A percentile compares a stretch with the other conserved stretches of the same genome.
These are phyloP conservation scores for Podila epicladia DNA, from an alignment of 192 early-diverging fungal species.

Conservation along the genomic window DNA sequence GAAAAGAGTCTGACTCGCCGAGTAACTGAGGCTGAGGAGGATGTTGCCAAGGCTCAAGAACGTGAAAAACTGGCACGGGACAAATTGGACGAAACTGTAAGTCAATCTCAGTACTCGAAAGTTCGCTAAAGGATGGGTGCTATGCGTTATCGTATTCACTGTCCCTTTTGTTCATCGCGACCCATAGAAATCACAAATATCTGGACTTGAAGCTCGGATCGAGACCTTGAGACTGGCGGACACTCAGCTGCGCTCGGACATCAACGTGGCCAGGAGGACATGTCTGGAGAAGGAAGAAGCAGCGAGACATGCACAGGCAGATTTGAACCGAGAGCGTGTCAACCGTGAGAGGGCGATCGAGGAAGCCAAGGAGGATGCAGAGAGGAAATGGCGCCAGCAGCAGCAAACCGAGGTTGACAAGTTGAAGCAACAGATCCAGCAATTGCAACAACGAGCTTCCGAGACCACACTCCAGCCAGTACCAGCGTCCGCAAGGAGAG, in stretches of 20 bases:
- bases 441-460: slow-evolving; percentile 12
- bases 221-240: slow-evolving; percentile 33
- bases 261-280: slow-evolving; percentile 15
- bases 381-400: slow-evolving; percentile 22
- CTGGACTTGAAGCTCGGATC: slow-evolving; percentile 24
- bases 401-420: slow-evolving; percentile 35
- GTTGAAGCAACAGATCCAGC: slow-evolving; percentile 31
- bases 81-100: slow-evolving; percentile 33
- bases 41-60: slow-evolving; percentile 27
- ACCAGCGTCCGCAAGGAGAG: background rate
- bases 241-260: slow-evolving; percentile 36
- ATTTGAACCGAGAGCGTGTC: slow-evolving; percentile 24
- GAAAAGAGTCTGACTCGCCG: slow-evolving; percentile 46
- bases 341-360: slow-evolving; percentile 29
- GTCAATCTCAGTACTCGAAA: background rate
- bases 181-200: slow-evolving; percentile 30
- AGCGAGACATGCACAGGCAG: slow-evolving; percentile 34
- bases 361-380: slow-evolving; percentile 39
- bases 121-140: background rate
- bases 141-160: background rate
- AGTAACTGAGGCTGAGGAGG: slow-evolving; percentile 34
- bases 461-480: background rate
- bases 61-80: slow-evolving; percentile 17
- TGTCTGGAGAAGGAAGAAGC: slow-evolving; percentile 35
- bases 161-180: background rate